phyloP scores from a whole-genome alignment of 2,329 filamentous ascomycete species.

The Arachnopeziza araneosa region DNA sequence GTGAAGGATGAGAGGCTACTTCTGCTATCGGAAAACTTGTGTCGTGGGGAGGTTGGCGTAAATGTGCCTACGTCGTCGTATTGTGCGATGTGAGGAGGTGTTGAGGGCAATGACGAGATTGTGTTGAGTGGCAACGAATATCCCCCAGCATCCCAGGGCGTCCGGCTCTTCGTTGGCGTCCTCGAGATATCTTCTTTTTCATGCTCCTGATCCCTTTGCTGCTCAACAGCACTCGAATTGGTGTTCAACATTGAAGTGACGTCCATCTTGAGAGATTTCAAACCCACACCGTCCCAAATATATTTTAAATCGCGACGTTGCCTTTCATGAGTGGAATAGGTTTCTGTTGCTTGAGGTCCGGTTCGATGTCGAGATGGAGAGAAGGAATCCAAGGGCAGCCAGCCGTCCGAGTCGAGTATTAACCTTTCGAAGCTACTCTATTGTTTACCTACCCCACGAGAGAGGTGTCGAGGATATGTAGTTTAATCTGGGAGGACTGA shows the following conservation, averaged over 20 bases:
- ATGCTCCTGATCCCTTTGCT: slow-evolving; percentile 13
- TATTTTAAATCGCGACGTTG: not conserved
- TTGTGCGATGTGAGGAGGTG: slow-evolving; percentile 14
- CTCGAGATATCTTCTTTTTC: slow-evolving; percentile 11
- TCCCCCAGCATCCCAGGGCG: slow-evolving; percentile 33
- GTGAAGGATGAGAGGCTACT: slow-evolving; percentile 30
- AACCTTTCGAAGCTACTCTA: slow-evolving; percentile 17
- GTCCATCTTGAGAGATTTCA: slow-evolving; percentile 26
- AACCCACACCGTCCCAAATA: not conserved
- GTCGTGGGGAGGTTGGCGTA: slow-evolving; percentile 21
- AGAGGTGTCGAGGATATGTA: slow-evolving; percentile 21
- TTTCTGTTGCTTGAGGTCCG: not conserved
- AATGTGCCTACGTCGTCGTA: slow-evolving; percentile 4
- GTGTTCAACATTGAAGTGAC: slow-evolving; percentile 31
- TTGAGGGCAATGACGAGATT: slow-evolving; percentile 13
- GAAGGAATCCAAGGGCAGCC: not conserved
- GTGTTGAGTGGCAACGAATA: slow-evolving; percentile 31
- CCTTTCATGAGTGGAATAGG: not conserved
- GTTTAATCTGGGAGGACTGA: slow-evolving; percentile 22
- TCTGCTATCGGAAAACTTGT: slow-evolving; percentile 30
- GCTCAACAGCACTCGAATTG: slow-evolving; percentile 24
- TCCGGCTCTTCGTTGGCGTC: slow-evolving; percentile 25
- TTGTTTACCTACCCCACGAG: slow-evolving; percentile 14
- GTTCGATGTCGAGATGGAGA: not conserved
- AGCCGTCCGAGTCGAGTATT: slow-evolving; percentile 18